Evolutionary conservation across 2,329 filamentous ascomycete genomes (phyloP).

Genomic region (Amauroascus verrucosus): DNA sequence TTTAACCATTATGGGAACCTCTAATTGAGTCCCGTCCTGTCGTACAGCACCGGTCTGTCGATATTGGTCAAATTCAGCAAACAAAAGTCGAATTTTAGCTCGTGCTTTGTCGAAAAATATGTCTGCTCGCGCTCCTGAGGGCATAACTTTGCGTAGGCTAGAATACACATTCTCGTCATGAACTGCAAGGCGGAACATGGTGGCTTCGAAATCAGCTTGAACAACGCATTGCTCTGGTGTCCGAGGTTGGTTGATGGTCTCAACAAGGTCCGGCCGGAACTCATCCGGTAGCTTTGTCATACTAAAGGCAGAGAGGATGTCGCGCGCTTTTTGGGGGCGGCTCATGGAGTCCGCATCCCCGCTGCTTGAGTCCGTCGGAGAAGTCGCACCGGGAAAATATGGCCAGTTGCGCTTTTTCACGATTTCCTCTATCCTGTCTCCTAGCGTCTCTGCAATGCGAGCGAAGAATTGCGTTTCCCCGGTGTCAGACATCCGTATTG

Average conservation of each 20-base stretch:
- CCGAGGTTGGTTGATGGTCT: constrained; percentile 25
- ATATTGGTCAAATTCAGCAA: constrained; percentile 34
- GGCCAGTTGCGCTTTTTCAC: constrained; percentile 29
- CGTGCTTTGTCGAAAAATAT: constrained; percentile 38
- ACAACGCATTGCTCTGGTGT: constrained; percentile 36
- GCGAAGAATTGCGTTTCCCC: constrained; percentile 25
- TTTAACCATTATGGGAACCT: constrained; percentile 26
- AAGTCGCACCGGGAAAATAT: constrained; percentile 23
- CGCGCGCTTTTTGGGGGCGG: constrained; percentile 32
- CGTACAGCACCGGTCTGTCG: constrained; percentile 24
- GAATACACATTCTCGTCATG: constrained; percentile 36
- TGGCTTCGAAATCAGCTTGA: constrained; percentile 37
- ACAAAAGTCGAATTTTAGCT: constrained; percentile 26
- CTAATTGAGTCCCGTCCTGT: constrained; percentile 20
- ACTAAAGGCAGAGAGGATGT: constrained; percentile 40
- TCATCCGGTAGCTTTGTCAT: constrained; percentile 33
- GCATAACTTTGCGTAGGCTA: constrained; percentile 36
- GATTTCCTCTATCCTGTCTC: constrained; percentile 26
- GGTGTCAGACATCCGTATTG: constrained; percentile 25
- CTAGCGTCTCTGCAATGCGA: constrained; percentile 27
- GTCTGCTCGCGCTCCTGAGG: constrained; percentile 32
- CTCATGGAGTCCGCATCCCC: constrained; percentile 23
- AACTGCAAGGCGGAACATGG: constrained; percentile 37
- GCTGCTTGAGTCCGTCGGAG: constrained; percentile 12
- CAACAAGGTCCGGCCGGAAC: constrained; percentile 32